Base-by-base conservation (phyloP, 352 stramenopile species). In the Phytophthora lateralis region DNA sequence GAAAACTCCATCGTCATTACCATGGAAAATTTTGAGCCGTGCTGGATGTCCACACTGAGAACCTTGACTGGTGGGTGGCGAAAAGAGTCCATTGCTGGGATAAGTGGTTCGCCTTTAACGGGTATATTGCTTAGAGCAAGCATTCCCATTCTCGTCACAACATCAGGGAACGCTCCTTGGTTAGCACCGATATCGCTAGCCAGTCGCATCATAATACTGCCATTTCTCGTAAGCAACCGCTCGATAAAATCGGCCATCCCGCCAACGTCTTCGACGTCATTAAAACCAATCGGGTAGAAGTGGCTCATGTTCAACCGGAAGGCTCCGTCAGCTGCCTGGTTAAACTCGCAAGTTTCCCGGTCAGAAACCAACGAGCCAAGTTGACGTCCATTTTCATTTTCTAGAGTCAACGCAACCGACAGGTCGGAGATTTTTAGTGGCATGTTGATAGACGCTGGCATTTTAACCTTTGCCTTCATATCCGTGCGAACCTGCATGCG, bases 1-100 rank as follows among this genome's bases (percentile, higher is more conserved):
- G 75, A 71, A 62, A 95, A 89, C 32, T 71, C 59, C 85, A 95
- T 91, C 48, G 54, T 65, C 64, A 93, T 74, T 7, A 75, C 58
- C 75, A 93, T 88, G 6, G 69, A 77, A 11, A 62, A 55, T 15
- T 30, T 42, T 8, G 76, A 69, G 4, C 85, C 85, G 35, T 64
- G 63, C 18, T 80, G 49, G 38, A 95, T 95, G 51, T 95, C 80
- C 26, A 95, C 68, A 47, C 48, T 67, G 11, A 88, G 55, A 7
- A 95, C 64, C 20, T 78, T 73, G 4, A 95, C 80, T 2, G 83
- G 83, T 12, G 79, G 80, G 5, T 85, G 50, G 4, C 57, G 60
- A 56, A 95, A 92, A 6, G 77, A 89, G 54, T 92, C 67, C 83
- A 95, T 93, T 4, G 69, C 81, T 35, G 78, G 62, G 27, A 95